Evolutionary conservation across 106 monocot genomes (phyloP).

Genomic region (Chionographis japonica): DNA sequence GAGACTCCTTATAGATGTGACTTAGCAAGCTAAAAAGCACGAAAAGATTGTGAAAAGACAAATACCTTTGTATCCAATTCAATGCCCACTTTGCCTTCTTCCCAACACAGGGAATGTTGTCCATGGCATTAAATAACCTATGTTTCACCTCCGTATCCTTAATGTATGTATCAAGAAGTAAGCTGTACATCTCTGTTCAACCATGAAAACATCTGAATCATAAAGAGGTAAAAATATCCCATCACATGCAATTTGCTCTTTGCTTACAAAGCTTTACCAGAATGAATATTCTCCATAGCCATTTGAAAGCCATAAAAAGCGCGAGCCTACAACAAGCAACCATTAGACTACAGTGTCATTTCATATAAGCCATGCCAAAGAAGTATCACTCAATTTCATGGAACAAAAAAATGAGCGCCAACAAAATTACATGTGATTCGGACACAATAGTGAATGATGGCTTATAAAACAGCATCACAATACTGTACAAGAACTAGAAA

Average conservation of each 20-base stretch:
- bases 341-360: not conserved
- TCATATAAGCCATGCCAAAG: too few species aligned
- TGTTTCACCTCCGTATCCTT: constrained; percentile 25
- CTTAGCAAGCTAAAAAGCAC: not conserved
- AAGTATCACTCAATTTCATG: too few species aligned
- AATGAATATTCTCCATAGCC: constrained; percentile 35
- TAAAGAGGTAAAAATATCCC: not conserved
- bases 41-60: not conserved
- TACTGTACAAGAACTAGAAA: too few species aligned
- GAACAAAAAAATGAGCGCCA: too few species aligned
- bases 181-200: constrained; percentile 32
- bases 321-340: constrained; percentile 16
- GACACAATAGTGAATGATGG: too few species aligned
- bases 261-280: constrained; percentile 18
- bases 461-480: too few species aligned
- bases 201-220: not conserved
- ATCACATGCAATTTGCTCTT: not conserved
- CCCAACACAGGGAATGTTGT: constrained; percentile 28
- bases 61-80: constrained; percentile 33
- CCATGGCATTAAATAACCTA: constrained; percentile 29
- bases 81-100: constrained; percentile 34
- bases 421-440: too few species aligned
- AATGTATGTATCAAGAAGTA: constrained; percentile 34
- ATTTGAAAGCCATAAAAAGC: constrained; percentile 37
- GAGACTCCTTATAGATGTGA: not conserved